Conservation (phyloP, 176 grass and related monocot genomes). For the Aegilops longissima region DNA sequence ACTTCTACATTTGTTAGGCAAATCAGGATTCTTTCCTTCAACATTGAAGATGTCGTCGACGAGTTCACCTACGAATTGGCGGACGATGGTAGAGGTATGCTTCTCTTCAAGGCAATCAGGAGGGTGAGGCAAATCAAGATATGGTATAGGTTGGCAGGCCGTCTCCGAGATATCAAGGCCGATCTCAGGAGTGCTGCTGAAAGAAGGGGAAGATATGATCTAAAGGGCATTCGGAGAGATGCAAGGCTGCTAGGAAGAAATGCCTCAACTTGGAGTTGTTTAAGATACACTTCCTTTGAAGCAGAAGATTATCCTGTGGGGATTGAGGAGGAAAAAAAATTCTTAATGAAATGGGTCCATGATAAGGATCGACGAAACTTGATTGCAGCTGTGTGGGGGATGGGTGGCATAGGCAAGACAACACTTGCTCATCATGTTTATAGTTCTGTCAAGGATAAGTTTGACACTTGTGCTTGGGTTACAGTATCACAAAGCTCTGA, state of each 20-base stretch:
- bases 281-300: neutral
- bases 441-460: neutral
- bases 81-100: neutral
- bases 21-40: too few relatives aligned
- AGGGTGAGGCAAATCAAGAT: slow-evolving; percentile 6
- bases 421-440: slow-evolving; percentile 20
- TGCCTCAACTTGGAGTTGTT: neutral
- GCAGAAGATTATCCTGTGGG: slow-evolving; percentile 6
- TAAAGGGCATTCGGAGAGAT: neutral
- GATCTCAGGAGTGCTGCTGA: neutral
- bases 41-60: too few relatives aligned
- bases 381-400: slow-evolving; percentile 1
- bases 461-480: slow-evolving; percentile 24
- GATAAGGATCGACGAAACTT: neutral
- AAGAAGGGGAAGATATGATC: slow-evolving; percentile 20
- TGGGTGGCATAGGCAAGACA: slow-evolving; percentile 13
- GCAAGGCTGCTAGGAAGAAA: neutral
- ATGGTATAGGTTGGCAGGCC: neutral
- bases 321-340: neutral
- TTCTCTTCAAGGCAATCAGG: neutral
- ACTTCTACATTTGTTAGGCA: neutral
- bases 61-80: too few relatives aligned
- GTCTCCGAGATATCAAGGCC: neutral
- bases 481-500: slow-evolving; percentile 14
- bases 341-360: neutral